A percentile compares a stretch with the other conserved stretches of the same genome.
Evolutionary conservation across 2,329 filamentous ascomycete species (phyloP).

Genomic region (Fusarium lateritium): DNA sequence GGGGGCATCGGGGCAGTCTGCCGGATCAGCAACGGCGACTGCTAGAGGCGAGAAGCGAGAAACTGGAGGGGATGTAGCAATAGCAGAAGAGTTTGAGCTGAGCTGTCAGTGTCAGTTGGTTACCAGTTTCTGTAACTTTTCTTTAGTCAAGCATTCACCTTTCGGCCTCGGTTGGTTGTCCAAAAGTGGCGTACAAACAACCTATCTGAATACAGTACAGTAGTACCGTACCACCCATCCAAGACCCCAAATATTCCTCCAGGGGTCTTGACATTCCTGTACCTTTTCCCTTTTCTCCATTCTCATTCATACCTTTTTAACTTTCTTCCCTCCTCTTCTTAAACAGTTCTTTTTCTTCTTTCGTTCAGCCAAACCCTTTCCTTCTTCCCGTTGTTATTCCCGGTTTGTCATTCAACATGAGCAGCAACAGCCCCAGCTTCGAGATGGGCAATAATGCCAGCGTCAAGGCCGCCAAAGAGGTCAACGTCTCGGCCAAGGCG

Average conservation of each 20-base stretch:
- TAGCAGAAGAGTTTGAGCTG: not conserved
- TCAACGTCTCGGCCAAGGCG: conserved; percentile 21
- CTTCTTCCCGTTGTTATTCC: not conserved
- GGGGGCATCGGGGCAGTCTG: conserved; percentile 22
- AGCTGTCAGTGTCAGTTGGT: not conserved
- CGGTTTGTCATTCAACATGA: conserved; percentile 28
- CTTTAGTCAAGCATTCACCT: conserved; percentile 6
- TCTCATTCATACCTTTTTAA: conserved; percentile 7
- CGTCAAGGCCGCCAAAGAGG: conserved; percentile 25
- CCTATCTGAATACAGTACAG: not conserved
- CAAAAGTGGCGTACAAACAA: conserved; percentile 15
- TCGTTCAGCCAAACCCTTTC: not conserved
- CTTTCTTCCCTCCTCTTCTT: not conserved
- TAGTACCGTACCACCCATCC: not conserved
- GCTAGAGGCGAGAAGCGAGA: not conserved
- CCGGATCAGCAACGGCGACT: conserved; percentile 24
- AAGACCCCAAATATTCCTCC: conserved; percentile 1
- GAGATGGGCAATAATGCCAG: conserved; percentile 45
- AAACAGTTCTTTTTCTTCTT: not conserved
- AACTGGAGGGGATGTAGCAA: conserved; percentile 1
- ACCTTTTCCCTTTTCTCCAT: not conserved
- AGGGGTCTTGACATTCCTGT: conserved; percentile 14
- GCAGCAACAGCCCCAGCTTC: conserved; percentile 40
- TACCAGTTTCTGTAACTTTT: not conserved
- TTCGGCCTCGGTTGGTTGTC: conserved; percentile 12